Percentiles rank a stretch among this genome's conserved stretches.
These are phyloP conservation scores for Neurospora sp. DNA, from an alignment of 495 filamentous ascomycete species.

Conservation along the genomic window DNA sequence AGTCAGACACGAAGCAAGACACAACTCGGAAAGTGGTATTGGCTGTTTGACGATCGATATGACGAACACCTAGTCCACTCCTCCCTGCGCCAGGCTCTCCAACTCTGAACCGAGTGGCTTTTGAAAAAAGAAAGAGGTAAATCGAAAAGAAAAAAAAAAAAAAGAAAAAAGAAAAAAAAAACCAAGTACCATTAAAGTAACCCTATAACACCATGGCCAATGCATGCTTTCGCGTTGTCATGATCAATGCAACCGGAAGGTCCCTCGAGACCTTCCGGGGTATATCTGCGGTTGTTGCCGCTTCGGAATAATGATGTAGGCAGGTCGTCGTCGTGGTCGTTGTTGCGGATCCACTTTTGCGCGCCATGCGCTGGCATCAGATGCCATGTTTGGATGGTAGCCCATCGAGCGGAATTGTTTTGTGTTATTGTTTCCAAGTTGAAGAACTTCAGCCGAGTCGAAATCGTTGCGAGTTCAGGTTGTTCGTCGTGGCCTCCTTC, in stretches of 20 bases:
- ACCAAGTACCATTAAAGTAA: constrained; percentile 7
- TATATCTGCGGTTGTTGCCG: background rate
- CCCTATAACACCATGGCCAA: constrained; percentile 18
- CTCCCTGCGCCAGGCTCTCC: background rate
- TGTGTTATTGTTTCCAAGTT: constrained; percentile 18
- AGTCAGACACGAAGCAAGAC: background rate
- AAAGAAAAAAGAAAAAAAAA: constrained; percentile 13
- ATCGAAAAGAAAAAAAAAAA: background rate
- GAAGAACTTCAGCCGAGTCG: constrained; percentile 14
- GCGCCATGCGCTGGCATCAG: background rate
- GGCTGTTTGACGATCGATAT: background rate
- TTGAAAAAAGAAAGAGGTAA: background rate
- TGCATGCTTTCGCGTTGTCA: constrained; percentile 21
- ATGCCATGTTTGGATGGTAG: constrained; percentile 1
- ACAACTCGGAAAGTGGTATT: constrained; percentile 5
- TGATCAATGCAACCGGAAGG: constrained; percentile 6
- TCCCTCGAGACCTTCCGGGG: background rate
- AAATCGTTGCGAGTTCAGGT: constrained; percentile 17
- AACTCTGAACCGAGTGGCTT: background rate
- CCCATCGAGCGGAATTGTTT: background rate
- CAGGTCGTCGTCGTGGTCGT: background rate
- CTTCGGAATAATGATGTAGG: background rate
- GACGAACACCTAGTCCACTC: background rate
- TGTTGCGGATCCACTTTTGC: background rate
- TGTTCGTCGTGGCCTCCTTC: constrained; percentile 18